Percentiles rank a stretch among this genome's conserved stretches.
These are phyloP conservation scores for Ceratobasidium sp. DNA, from an alignment of 1,284 basidiomycete genomes.

Conservation along the genomic window DNA sequence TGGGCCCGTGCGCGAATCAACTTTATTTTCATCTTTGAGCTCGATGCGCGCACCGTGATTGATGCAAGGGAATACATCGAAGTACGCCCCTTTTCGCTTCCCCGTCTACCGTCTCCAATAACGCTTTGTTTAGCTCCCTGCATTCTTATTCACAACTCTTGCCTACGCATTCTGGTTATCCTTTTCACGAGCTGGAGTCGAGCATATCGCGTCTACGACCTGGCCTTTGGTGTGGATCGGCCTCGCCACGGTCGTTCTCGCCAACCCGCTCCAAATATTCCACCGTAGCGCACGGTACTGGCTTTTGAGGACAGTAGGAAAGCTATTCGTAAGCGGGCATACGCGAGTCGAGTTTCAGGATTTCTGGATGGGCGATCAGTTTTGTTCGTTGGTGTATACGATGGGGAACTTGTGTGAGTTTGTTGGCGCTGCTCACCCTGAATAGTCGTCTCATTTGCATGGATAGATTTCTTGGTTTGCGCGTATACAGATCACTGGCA, in stretches of 20 bases:
- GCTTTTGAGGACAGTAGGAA: conserved; percentile 73
- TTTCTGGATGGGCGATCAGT: conserved; percentile 89
- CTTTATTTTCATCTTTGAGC: conserved; percentile 90
- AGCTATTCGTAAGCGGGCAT: conserved; percentile 75
- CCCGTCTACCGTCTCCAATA: conserved; percentile 12
- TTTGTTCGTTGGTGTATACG: conserved; percentile 80
- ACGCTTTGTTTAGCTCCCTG: conserved; percentile 70
- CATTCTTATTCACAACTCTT: conserved; percentile 79
- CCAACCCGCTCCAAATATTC: conserved; percentile 81
- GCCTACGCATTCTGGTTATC: conserved; percentile 88
- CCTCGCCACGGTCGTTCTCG: conserved; percentile 67
- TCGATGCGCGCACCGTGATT: conserved; percentile 78
- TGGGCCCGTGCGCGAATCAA: conserved; percentile 86
- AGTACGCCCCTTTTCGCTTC: conserved; percentile 56
- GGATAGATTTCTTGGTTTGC: conserved; percentile 70
- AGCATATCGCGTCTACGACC: conserved; percentile 61
- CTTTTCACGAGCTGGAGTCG: conserved; percentile 70
- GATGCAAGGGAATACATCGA: conserved; percentile 88
- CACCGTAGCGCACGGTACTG: conserved; percentile 79
- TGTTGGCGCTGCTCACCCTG: not conserved
- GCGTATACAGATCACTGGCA: conserved; percentile 70
- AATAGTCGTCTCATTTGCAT: not conserved
- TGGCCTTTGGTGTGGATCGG: conserved; percentile 92
- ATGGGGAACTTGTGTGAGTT: conserved; percentile 58
- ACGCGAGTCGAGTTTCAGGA: conserved; percentile 83